phyloP scores from a whole-genome alignment of 192 early-diverging fungal species.

The Cetraspora pellucida region DNA sequence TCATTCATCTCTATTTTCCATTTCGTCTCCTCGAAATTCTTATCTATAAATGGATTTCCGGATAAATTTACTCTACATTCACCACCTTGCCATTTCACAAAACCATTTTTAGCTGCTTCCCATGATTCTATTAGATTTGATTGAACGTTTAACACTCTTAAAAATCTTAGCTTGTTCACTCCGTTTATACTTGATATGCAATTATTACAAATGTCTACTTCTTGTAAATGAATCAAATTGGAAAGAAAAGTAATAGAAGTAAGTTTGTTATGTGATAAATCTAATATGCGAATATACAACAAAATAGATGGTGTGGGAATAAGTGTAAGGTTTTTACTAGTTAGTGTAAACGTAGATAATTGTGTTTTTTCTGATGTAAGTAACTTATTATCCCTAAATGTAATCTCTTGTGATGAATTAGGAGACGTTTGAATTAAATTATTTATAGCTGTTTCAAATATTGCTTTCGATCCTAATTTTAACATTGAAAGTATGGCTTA shows the following conservation, averaged over 20 bases:
- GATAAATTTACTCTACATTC: background rate
- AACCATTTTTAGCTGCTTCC: background rate
- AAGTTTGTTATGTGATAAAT: constrained; percentile 13
- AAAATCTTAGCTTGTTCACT: background rate
- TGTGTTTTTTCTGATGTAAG: background rate
- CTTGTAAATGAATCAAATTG: constrained; percentile 11
- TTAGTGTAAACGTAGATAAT: background rate
- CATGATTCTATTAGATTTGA: background rate
- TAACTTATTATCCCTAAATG: background rate
- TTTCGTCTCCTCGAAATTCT: background rate
- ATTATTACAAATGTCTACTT: background rate
- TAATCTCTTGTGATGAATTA: background rate
- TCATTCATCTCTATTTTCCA: background rate
- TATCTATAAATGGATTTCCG: background rate
- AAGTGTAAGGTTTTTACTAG: background rate
- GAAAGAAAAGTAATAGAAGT: constrained; percentile 3
- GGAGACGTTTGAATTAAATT: background rate
- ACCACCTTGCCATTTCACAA: background rate
- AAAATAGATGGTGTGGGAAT: constrained; percentile 27
- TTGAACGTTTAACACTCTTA: background rate
- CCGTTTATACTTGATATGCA: background rate
- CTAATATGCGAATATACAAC: background rate
- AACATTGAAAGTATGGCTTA: no score
- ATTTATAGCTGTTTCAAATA: background rate
- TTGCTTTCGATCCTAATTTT: background rate